phyloP scores from a whole-genome alignment of 352 stramenopile genomes.

The Globisporangium apiculatum region DNA sequence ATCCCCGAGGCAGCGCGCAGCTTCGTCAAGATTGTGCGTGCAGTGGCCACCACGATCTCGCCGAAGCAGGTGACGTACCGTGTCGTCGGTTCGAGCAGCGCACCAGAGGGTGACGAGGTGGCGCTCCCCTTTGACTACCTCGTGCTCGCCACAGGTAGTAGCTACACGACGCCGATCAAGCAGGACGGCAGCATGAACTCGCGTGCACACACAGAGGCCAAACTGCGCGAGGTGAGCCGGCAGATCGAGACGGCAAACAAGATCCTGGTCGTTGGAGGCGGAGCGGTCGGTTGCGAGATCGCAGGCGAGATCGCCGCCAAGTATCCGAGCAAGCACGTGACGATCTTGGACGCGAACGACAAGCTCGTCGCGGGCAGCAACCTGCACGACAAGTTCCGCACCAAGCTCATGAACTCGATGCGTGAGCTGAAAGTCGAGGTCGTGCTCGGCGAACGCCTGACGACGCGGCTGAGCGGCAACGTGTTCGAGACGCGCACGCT shows the following conservation, averaged over 20 bases:
- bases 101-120: not conserved
- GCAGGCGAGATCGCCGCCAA: constrained; percentile 36
- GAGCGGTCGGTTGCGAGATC: constrained; percentile 45
- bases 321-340: constrained; percentile 46
- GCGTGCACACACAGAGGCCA: constrained; percentile 14
- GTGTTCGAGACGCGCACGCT: constrained; percentile 25
- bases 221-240: constrained; percentile 21
- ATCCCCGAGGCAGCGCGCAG: constrained; percentile 20
- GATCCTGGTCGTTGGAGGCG: constrained; percentile 48
- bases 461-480: constrained; percentile 26
- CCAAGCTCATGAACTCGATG: constrained; percentile 23
- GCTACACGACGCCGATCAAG: constrained; percentile 57
- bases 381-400: constrained; percentile 40
- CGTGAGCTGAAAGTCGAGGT: constrained; percentile 38
- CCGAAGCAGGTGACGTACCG: no score
- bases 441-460: constrained; percentile 44
- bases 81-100: no score
- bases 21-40: constrained; percentile 38
- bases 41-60: constrained; percentile 28
- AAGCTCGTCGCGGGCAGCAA: constrained; percentile 26
- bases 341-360: constrained; percentile 29
- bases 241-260: constrained; percentile 32
- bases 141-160: constrained; percentile 51
- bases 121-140: constrained; percentile 51
- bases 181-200: constrained; percentile 19